phyloP scores from a whole-genome alignment of 371 early-diverging fungal genomes.

The Coelomomyces lativittatus region DNA sequence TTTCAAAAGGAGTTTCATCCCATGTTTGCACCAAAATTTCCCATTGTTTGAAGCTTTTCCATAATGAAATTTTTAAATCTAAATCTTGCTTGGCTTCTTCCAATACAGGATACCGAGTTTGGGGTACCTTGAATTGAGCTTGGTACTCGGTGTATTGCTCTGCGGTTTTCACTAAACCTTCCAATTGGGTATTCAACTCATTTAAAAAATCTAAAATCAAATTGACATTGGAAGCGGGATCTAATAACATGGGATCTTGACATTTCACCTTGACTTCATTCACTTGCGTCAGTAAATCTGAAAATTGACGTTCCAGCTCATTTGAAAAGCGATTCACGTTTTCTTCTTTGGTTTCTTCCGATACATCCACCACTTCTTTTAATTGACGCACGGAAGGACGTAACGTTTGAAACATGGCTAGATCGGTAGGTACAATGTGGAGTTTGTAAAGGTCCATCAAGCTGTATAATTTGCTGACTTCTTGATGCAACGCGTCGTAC shows the following conservation, averaged over 20 bases:
- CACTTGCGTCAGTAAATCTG: conserved; percentile 24
- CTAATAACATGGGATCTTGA: conserved; percentile 38
- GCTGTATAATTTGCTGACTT: conserved; percentile 16
- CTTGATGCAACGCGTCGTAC: conserved; percentile 14
- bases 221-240: conserved; percentile 8
- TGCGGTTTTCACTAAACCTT: conserved; percentile 3
- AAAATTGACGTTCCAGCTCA: conserved; percentile 20
- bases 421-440: conserved; percentile 27
- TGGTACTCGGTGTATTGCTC: conserved; percentile 1
- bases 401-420: conserved; percentile 32
- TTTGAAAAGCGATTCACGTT: conserved; percentile 19
- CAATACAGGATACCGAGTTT: conserved; percentile 6
- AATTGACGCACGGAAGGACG: conserved; percentile 24
- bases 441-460: conserved; percentile 23
- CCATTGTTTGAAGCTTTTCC: conserved; percentile 29
- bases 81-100: conserved; percentile 28
- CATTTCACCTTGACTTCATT: conserved; percentile 24
- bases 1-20: conserved; percentile 19
- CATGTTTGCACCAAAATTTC: conserved; percentile 15
- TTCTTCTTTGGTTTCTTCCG: conserved; percentile 30
- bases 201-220: conserved; percentile 15
- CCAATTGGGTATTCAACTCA: conserved; percentile 11
- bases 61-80: conserved; percentile 23
- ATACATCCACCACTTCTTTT: conserved; percentile 24
- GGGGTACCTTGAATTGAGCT: conserved; percentile 2